phyloP scores from a whole-genome alignment of 2,329 filamentous ascomycete genomes.

The Decorospora gaudefroyi region DNA sequence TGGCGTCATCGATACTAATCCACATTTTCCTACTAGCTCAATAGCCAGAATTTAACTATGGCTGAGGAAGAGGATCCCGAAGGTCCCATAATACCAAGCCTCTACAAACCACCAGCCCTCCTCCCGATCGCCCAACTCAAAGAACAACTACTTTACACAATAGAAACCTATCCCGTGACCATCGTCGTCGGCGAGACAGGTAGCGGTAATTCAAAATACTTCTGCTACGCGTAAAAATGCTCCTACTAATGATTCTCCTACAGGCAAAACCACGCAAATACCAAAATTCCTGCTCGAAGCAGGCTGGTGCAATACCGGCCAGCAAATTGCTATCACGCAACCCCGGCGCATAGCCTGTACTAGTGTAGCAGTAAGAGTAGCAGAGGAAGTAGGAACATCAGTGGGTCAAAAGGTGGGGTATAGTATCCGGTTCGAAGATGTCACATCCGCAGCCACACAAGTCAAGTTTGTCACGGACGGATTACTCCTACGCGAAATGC shows the following conservation, averaged over 20 bases:
- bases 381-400: conserved; percentile 84
- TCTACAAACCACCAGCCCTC: conserved; percentile 82
- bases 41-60: conserved; percentile 18
- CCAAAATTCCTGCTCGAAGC: conserved; percentile 87
- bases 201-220: conserved; percentile 52
- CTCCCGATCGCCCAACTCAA: conserved; percentile 86
- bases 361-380: conserved; percentile 57
- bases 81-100: conserved; percentile 68
- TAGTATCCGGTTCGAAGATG: conserved; percentile 89
- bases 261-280: conserved; percentile 90
- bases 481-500: conserved; percentile 83
- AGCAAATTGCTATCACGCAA: conserved; percentile 84
- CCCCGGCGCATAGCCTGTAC: conserved; percentile 23
- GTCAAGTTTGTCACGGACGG: conserved; percentile 98
- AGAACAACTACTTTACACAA: conserved; percentile 77
- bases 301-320: conserved; percentile 86
- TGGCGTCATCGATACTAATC: background rate
- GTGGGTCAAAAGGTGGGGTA: conserved; percentile 87
- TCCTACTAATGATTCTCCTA: background rate
- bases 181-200: conserved; percentile 94
- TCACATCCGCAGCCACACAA: conserved; percentile 78
- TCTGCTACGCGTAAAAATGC: background rate
- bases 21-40: background rate
- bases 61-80: conserved; percentile 49
- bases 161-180: conserved; percentile 82